phyloP scores from a whole-genome alignment of 148 eudicot species.

The Chenopodium album region DNA sequence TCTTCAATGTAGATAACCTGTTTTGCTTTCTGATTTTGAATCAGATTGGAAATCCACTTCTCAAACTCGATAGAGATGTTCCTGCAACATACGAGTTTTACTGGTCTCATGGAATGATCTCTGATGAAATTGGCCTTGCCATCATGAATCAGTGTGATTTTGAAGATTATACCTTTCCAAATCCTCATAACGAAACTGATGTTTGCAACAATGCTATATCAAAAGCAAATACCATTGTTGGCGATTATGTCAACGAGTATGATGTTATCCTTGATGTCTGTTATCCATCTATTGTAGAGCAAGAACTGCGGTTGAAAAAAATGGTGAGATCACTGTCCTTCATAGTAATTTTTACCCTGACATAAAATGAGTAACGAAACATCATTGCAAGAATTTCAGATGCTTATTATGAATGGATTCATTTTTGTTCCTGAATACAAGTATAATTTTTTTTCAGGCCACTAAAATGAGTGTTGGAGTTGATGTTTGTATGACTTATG shows the following conservation, averaged over 20 bases:
- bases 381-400: background rate
- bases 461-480: conserved; percentile 87
- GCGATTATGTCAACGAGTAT: conserved; percentile 66
- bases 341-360: background rate
- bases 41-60: conserved; percentile 95
- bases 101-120: conserved; percentile 99
- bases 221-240: conserved; percentile 64
- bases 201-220: conserved; percentile 64
- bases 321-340: conserved; percentile 43
- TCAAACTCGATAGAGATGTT: conserved; percentile 78
- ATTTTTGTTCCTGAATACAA: background rate
- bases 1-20: background rate
- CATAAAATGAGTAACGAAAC: background rate
- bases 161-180: conserved; percentile 63
- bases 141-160: conserved; percentile 81
- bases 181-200: conserved; percentile 64
- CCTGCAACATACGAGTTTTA: conserved; percentile 78
- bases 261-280: conserved; percentile 94
- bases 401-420: background rate
- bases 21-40: conserved; percentile 3
- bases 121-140: conserved; percentile 79
- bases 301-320: conserved; percentile 70
- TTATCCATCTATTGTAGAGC: conserved; percentile 84
- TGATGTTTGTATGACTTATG: conserved; percentile 86
- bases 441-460: conserved; percentile 45